Evolutionary conservation across 1,284 basidiomycete species (phyloP), one percentile per base, ranked within the genome.

Genomic region (Mycena citricolor): DNA sequence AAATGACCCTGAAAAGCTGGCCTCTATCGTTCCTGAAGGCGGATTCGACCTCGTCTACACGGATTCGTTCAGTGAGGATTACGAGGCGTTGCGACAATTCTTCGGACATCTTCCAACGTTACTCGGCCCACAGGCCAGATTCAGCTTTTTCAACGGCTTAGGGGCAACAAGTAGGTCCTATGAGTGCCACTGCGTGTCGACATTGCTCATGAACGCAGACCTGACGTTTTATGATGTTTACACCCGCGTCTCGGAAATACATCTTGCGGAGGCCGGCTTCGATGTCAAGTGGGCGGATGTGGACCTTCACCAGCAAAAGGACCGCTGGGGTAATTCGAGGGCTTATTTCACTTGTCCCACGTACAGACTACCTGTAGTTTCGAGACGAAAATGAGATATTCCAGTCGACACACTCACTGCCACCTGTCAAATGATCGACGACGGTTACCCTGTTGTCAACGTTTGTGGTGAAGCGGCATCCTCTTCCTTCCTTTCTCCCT

Each of bases 111-210:
- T 97, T 1, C 92, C 92, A 1, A 78, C 89, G 59, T 70, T 98
- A 2, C 71, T 98, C n/a, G 84, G 86, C 1, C 78, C 85, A 7
- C 25, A 25, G n/a, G 33, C 39, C 30, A 71, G 83, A 4, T 92
- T 95, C 63, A 88, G 92, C 46, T 99, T 98, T 69, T 99, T 98
- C 77, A 93, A 99, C 61, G 95, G 95, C 4, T 76, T 99, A 1
- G 97, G 91, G 13, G 95, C 93, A 17, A 98, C 94, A 8, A 94
- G 94, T 91, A 22, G 31, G 46, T n/a, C n/a, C n/a, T n/a, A n/a
- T n/a, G n/a, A n/a, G n/a, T n/a, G n/a, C n/a, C 26, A 29, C 51
- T 39, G 25, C 21, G 40, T 48, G 45, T 56, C 35, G 14, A 40
- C 50, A 7, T 24, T 26, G 32, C 11, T 29, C 17, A n/a, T n/a